Evolutionary conservation across 2,329 filamentous ascomycete genomes (phyloP).

Genomic region (Dactylella cylindrospora): DNA sequence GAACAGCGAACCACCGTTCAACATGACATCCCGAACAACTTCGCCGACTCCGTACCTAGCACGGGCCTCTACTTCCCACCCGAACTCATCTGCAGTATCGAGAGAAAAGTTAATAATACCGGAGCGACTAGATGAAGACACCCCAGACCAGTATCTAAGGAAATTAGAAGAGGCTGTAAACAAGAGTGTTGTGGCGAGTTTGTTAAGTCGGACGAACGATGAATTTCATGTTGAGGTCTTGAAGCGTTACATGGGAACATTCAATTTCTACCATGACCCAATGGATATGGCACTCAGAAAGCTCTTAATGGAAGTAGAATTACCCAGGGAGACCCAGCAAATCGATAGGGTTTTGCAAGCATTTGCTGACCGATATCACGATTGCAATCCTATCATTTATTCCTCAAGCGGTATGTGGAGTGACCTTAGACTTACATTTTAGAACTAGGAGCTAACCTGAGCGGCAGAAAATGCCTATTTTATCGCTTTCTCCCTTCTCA

Average conservation of each 20-base stretch:
- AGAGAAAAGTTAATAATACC: conserved; percentile 67
- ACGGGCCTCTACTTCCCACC: conserved; percentile 66
- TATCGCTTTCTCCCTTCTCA: conserved; percentile 92
- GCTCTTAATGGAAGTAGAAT: conserved; percentile 90
- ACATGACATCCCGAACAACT: conserved; percentile 50
- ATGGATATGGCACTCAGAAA: conserved; percentile 97
- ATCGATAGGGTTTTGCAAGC: conserved; percentile 92
- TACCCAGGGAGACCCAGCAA: conserved; percentile 96
- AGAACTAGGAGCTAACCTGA: conserved; percentile 20
- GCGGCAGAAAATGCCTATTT: conserved; percentile 85
- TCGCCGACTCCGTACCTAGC: conserved; percentile 47
- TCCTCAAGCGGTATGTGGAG: conserved; percentile 63
- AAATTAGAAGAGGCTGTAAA: conserved; percentile 78
- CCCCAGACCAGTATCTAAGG: conserved; percentile 82
- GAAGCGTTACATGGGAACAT: conserved; percentile 91
- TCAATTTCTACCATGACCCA: conserved; percentile 92
- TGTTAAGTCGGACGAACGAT: conserved; percentile 83
- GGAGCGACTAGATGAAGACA: conserved; percentile 80
- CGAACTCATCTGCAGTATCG: conserved; percentile 76
- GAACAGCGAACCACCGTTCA: conserved; percentile 70
- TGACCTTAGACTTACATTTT: not conserved
- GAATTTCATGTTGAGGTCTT: conserved; percentile 79
- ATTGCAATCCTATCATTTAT: conserved; percentile 97
- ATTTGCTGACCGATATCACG: conserved; percentile 94
- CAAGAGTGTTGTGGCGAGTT: conserved; percentile 78